Percentiles rank a stretch among this genome's conserved stretches.
Conservation (phyloP, 768 basidiomycete species). For the Rhizopogon rudus region DNA sequence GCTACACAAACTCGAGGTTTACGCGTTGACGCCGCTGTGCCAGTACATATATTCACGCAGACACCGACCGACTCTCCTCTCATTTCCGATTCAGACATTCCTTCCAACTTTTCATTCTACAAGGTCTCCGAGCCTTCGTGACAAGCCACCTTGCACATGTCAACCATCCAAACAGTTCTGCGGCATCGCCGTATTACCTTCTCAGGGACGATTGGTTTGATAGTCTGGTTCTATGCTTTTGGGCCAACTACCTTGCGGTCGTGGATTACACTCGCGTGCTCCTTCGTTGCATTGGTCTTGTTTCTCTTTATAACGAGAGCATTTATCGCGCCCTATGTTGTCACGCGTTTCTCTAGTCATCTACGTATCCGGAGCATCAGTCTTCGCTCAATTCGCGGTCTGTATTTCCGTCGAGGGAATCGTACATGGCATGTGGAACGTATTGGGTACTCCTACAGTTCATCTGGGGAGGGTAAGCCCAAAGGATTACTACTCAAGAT, state of each 20-base stretch:
- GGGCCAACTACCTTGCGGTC: constrained; percentile 15
- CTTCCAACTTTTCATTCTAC: neutral
- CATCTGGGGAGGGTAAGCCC: constrained; percentile 39
- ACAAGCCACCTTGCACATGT: neutral
- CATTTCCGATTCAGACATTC: neutral
- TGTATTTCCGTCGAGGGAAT: constrained; percentile 57
- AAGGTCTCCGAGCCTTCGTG: too few relatives aligned
- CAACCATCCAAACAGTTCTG: neutral
- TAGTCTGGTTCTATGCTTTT: neutral
- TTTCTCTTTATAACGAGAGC: constrained; percentile 59
- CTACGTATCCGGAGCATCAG: constrained; percentile 71
- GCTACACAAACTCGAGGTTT: neutral
- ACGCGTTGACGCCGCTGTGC: neutral
- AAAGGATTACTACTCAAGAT: constrained; percentile 60
- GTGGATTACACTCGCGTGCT: constrained; percentile 40
- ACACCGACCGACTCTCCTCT: neutral
- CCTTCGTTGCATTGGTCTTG: constrained; percentile 46
- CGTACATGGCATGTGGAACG: constrained; percentile 62
- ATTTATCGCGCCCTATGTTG: constrained; percentile 60
- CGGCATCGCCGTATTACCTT: neutral
- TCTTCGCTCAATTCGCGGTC: constrained; percentile 70
- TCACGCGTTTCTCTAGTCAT: constrained; percentile 52
- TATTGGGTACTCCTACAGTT: constrained; percentile 53
- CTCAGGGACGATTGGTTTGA: neutral
- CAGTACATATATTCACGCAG: neutral